Conservation (phyloP, 345 rosid genomes). For the Salix koriyanagi region DNA sequence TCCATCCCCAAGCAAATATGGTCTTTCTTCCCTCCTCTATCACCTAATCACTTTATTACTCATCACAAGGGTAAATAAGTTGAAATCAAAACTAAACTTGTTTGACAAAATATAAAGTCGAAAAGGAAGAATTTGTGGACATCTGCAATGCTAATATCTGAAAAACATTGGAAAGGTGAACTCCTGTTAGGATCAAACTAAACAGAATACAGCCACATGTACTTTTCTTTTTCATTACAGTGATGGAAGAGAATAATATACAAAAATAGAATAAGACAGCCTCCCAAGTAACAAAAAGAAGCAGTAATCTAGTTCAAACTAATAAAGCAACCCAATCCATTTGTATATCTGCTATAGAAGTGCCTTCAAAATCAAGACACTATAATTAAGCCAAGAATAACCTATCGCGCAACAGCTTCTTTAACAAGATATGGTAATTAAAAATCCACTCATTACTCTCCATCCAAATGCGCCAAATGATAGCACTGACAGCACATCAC, state of each 20-base stretch:
- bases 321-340: background rate
- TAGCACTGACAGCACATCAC: background rate
- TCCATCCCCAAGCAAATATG: too few relatives aligned
- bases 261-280: background rate
- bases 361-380: background rate
- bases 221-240: too few relatives aligned
- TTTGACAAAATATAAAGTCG: background rate
- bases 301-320: background rate
- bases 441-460: background rate
- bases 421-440: background rate
- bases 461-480: background rate
- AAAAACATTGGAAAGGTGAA: too few relatives aligned
- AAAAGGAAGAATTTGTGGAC: background rate
- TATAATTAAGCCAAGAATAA: background rate
- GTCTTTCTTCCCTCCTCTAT: too few relatives aligned
- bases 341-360: background rate
- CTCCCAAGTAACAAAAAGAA: background rate
- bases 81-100: background rate
- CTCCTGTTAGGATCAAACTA: background rate
- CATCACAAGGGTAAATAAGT: too few relatives aligned
- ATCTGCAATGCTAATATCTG: background rate
- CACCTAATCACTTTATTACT: too few relatives aligned
- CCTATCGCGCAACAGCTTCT: background rate
- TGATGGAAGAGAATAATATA: background rate
- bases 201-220: background rate